Evolutionary conservation across 2,329 filamentous ascomycete species (phyloP).

Genomic region (Cladophialophora chaetospira): DNA sequence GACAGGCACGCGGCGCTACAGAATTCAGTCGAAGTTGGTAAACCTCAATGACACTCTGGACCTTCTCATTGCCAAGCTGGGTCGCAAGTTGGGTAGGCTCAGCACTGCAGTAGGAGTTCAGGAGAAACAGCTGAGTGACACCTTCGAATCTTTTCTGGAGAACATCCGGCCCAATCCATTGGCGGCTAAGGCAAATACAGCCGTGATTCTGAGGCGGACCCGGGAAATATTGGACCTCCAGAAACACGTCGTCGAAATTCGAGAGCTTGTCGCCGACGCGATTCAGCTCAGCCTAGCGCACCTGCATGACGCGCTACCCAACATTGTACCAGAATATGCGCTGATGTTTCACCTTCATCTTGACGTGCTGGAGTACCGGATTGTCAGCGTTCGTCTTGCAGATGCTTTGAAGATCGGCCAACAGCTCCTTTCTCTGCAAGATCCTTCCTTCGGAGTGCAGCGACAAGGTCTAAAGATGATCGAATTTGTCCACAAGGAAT

Average conservation of each 20-base stretch:
- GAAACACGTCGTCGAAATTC: constrained; percentile 24
- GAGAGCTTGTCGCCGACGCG: constrained; percentile 28
- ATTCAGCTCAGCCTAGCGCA: constrained; percentile 27
- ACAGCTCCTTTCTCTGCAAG: constrained; percentile 22
- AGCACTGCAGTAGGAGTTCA: constrained; percentile 24
- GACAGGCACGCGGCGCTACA: constrained; percentile 28
- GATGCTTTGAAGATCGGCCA: constrained; percentile 31
- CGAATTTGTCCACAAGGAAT: constrained; percentile 23
- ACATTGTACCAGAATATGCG: constrained; percentile 33
- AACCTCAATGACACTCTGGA: constrained; percentile 27
- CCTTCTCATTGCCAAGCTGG: constrained; percentile 31
- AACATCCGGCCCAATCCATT: constrained; percentile 34
- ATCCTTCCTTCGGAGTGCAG: constrained; percentile 32
- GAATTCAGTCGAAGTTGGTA: constrained; percentile 22
- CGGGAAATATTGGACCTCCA: constrained; percentile 30
- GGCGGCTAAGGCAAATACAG: constrained; percentile 30
- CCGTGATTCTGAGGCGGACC: constrained; percentile 29
- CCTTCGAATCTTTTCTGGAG: constrained; percentile 25
- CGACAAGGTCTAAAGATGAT: constrained; percentile 29
- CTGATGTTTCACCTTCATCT: constrained; percentile 33
- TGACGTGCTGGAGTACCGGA: constrained; percentile 31
- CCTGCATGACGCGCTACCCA: constrained; percentile 27
- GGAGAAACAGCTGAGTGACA: constrained; percentile 24
- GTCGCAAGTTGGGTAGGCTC: constrained; percentile 27
- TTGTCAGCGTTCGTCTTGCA: constrained; percentile 27